phyloP scores from a whole-genome alignment of 2,329 filamentous ascomycete species.

The Didymella exigua region DNA sequence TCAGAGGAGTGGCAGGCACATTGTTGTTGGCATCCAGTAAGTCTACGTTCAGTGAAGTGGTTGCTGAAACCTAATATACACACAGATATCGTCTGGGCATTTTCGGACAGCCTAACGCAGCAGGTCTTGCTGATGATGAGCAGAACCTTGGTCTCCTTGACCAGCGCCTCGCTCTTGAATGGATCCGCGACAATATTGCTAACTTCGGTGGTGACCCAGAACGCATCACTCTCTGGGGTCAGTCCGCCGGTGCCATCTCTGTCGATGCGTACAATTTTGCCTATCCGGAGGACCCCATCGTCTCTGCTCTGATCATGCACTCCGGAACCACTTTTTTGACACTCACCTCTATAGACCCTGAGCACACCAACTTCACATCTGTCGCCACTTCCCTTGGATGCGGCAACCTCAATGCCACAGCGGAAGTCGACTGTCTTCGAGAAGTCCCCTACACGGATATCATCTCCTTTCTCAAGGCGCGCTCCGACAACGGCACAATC shows the following conservation, averaged over 20 bases:
- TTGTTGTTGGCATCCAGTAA: constrained; percentile 44
- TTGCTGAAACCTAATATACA: background rate
- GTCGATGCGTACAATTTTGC: constrained; percentile 59
- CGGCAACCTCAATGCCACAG: constrained; percentile 20
- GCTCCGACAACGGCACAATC: constrained; percentile 31
- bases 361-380: constrained; percentile 47
- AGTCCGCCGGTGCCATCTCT: constrained; percentile 47
- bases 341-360: constrained; percentile 22
- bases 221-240: constrained; percentile 50
- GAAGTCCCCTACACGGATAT: constrained; percentile 38
- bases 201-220: constrained; percentile 44
- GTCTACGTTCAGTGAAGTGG: background rate
- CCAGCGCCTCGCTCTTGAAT: constrained; percentile 48
- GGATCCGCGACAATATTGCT: constrained; percentile 50
- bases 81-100: constrained; percentile 47
- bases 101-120: constrained; percentile 49
- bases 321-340: constrained; percentile 29
- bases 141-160: constrained; percentile 51
- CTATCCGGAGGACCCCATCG: constrained; percentile 56
- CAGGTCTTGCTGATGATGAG: constrained; percentile 31
- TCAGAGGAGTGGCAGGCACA: constrained; percentile 44
- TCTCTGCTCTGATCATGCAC: constrained; percentile 33
- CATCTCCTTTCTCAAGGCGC: constrained; percentile 40
- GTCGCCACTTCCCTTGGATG: constrained; percentile 48
- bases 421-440: constrained; percentile 48